Evolutionary conservation across 1,284 basidiomycete genomes (phyloP).

Genomic region (Leccinum angustisporum): DNA sequence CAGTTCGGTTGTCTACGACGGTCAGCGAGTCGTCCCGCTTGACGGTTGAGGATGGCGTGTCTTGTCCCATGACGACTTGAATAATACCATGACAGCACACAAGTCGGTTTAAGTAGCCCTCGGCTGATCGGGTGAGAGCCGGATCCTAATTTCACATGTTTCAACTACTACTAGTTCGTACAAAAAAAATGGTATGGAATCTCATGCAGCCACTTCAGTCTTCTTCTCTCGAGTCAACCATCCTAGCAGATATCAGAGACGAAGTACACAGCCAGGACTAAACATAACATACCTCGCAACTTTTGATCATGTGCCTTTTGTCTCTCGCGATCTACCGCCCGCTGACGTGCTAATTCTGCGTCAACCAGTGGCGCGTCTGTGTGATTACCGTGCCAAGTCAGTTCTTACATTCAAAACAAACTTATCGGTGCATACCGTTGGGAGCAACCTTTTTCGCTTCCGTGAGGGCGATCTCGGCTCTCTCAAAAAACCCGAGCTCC

Average conservation of each 20-base stretch:
- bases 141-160: slow-evolving; percentile 20
- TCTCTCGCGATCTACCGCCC: slow-evolving; percentile 59
- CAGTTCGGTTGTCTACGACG: slow-evolving; percentile 82
- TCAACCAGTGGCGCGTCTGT: slow-evolving; percentile 59
- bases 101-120: neutral
- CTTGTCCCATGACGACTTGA: slow-evolving; percentile 26
- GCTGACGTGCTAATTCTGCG: slow-evolving; percentile 59
- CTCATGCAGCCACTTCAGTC: slow-evolving; percentile 13
- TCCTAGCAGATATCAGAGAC: slow-evolving; percentile 24
- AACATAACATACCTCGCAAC: slow-evolving; percentile 60
- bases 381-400: neutral
- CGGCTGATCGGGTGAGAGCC: neutral
- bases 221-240: slow-evolving; percentile 42
- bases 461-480: slow-evolving; percentile 60
- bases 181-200: neutral
- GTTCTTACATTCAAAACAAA: neutral
- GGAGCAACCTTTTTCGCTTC: slow-evolving; percentile 64
- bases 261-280: neutral
- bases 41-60: slow-evolving; percentile 19
- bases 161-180: neutral
- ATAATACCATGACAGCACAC: neutral
- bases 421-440: slow-evolving; percentile 41
- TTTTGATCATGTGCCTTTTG: slow-evolving; percentile 67
- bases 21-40: slow-evolving; percentile 50
- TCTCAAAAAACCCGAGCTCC: slow-evolving; percentile 72